Percentiles rank a stretch among this genome's conserved stretches.
These are phyloP conservation scores for Hypoxylon sp. DNA, from an alignment of 2,329 filamentous ascomycete genomes.

Conservation along the genomic window DNA sequence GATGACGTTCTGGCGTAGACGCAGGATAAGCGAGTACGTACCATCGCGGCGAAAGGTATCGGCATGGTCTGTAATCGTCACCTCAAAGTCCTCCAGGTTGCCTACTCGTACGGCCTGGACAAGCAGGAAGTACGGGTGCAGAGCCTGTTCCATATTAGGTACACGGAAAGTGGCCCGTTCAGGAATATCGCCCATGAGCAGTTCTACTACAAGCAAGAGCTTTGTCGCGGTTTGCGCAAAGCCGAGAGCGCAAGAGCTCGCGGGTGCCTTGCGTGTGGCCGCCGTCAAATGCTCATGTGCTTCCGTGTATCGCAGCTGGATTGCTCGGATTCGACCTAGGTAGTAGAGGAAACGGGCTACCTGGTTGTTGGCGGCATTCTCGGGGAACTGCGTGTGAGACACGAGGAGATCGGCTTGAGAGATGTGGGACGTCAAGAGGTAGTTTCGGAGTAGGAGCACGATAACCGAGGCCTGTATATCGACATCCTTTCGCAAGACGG, in stretches of 20 bases:
- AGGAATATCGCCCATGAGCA: slow-evolving; percentile 98
- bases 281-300: slow-evolving; percentile 94
- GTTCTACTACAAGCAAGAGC: slow-evolving; percentile 93
- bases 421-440: slow-evolving; percentile 95
- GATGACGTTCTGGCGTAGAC: slow-evolving; percentile 97
- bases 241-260: slow-evolving; percentile 86
- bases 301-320: slow-evolving; percentile 96
- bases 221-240: slow-evolving; percentile 98
- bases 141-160: slow-evolving; percentile 83
- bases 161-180: slow-evolving; percentile 95
- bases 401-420: slow-evolving; percentile 95
- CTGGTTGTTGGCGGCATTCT: slow-evolving; percentile 96
- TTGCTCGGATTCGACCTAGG: slow-evolving; percentile 93
- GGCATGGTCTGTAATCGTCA: slow-evolving; percentile 82
- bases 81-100: slow-evolving; percentile 92
- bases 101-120: slow-evolving; percentile 97
- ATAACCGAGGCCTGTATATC: slow-evolving; percentile 98
- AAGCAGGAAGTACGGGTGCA: slow-evolving; percentile 93
- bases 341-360: slow-evolving; percentile 98
- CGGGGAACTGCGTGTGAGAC: slow-evolving; percentile 93
- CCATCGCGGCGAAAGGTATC: slow-evolving; percentile 91
- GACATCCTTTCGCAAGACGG: slow-evolving; percentile 95
- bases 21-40: slow-evolving; percentile 94
- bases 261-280: slow-evolving; percentile 94
- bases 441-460: slow-evolving; percentile 93